phyloP scores from a whole-genome alignment of 768 basidiomycete genomes.

The Rhizopogon rudus region DNA sequence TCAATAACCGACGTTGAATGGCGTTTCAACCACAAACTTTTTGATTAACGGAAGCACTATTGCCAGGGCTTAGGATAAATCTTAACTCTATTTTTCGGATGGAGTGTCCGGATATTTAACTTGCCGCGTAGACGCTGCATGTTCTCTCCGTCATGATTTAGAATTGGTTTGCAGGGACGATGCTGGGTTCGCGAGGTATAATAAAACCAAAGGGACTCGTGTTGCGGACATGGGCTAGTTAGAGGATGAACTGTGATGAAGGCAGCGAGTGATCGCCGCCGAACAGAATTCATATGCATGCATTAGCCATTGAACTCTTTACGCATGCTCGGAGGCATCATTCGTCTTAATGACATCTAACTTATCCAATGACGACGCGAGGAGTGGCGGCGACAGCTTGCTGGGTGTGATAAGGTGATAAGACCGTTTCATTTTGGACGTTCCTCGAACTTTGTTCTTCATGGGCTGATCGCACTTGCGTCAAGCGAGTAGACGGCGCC shows the following conservation, averaged over 20 bases:
- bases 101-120: neutral
- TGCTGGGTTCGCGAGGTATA: neutral
- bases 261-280: neutral
- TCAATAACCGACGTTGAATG: neutral
- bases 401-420: neutral
- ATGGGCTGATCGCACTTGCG: neutral
- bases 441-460: neutral
- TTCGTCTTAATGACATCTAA: constrained; percentile 1
- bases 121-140: neutral
- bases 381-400: neutral
- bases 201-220: neutral
- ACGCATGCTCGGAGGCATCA: constrained; percentile 1
- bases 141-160: neutral
- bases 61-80: neutral
- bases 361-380: constrained; percentile 2
- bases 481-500: neutral
- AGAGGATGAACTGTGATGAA: neutral
- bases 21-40: neutral
- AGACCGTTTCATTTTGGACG: neutral
- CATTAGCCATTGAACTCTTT: neutral
- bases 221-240: neutral
- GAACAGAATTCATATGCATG: neutral
- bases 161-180: neutral
- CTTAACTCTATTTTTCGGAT: constrained; percentile 1
- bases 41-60: neutral